These are phyloP conservation scores for Globisporangium nunn DNA, from an alignment of 352 stramenopile species.

Conservation along the genomic window DNA sequence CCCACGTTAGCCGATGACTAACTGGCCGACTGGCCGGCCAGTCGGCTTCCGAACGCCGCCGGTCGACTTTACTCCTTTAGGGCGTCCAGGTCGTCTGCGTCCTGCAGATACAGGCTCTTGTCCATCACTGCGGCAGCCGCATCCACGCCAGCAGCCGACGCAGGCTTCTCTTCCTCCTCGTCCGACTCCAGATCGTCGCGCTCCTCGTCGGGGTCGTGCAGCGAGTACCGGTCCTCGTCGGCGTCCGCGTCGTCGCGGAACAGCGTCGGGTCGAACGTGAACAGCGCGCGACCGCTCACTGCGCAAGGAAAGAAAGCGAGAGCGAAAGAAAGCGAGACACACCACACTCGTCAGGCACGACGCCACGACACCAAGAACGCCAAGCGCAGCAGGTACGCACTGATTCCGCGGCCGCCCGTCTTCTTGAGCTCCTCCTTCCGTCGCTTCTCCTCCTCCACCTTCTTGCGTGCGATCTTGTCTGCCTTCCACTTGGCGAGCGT, in stretches of 20 bases:
- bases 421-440: slow-evolving; percentile 86
- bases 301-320: slow-evolving; percentile 7
- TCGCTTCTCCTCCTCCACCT: slow-evolving; percentile 74
- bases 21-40: not conserved
- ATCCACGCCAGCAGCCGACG: slow-evolving; percentile 26
- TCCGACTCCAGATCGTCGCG: slow-evolving; percentile 13
- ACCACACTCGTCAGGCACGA: slow-evolving; percentile 5
- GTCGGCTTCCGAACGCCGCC: not conserved
- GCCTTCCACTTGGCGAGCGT: slow-evolving; percentile 88
- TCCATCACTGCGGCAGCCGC: slow-evolving; percentile 61
- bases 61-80: slow-evolving; percentile 55
- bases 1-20: slow-evolving; percentile 4
- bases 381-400: slow-evolving; percentile 37
- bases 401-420: slow-evolving; percentile 68
- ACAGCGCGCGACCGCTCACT: slow-evolving; percentile 89
- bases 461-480: slow-evolving; percentile 69
- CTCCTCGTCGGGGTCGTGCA: slow-evolving; percentile 50
- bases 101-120: slow-evolving; percentile 82
- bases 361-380: not conserved
- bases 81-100: slow-evolving; percentile 65
- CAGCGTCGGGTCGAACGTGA: slow-evolving; percentile 86
- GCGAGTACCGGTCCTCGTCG: slow-evolving; percentile 78
- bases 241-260: slow-evolving; percentile 89
- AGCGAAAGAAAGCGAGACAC: slow-evolving; percentile 13
- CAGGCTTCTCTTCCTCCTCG: slow-evolving; percentile 40